Evolutionary conservation across 257 asterid species (phyloP).

Genomic region (Prunella vulgaris): DNA sequence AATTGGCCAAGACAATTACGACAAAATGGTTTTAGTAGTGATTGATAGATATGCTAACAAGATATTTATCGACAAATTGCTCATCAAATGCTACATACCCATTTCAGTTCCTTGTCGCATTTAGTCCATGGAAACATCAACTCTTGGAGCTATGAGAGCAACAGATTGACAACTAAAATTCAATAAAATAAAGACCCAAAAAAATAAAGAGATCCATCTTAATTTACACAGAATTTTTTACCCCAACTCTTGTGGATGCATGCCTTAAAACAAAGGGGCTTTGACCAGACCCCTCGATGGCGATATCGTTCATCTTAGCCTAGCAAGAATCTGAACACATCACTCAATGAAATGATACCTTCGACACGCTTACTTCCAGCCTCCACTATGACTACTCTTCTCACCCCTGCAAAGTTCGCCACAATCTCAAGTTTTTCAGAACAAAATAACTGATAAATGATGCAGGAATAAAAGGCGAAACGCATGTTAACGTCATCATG

Average conservation of each 20-base stretch:
- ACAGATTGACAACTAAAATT: slow-evolving; percentile 8
- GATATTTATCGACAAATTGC: slow-evolving; percentile 12
- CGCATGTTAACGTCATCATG: neutral
- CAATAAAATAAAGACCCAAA: slow-evolving; percentile 18
- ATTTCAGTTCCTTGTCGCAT: neutral
- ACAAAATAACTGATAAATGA: neutral
- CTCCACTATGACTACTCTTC: slow-evolving; percentile 71
- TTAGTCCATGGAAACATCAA: slow-evolving; percentile 10
- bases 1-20: neutral
- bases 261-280: slow-evolving; percentile 27
- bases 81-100: slow-evolving; percentile 14
- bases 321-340: slow-evolving; percentile 60
- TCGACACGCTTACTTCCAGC: slow-evolving; percentile 78
- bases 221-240: slow-evolving; percentile 40
- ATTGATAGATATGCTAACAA: neutral
- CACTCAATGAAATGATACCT: slow-evolving; percentile 63
- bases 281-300: slow-evolving; percentile 19
- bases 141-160: slow-evolving; percentile 13
- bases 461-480: neutral
- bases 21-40: neutral
- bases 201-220: slow-evolving; percentile 31
- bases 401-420: slow-evolving; percentile 45
- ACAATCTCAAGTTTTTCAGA: neutral
- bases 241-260: slow-evolving; percentile 22
- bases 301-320: slow-evolving; percentile 33